These are phyloP conservation scores for Hibiscus tridactylites DNA, from an alignment of 345 rosid genomes.

Conservation along the genomic window DNA sequence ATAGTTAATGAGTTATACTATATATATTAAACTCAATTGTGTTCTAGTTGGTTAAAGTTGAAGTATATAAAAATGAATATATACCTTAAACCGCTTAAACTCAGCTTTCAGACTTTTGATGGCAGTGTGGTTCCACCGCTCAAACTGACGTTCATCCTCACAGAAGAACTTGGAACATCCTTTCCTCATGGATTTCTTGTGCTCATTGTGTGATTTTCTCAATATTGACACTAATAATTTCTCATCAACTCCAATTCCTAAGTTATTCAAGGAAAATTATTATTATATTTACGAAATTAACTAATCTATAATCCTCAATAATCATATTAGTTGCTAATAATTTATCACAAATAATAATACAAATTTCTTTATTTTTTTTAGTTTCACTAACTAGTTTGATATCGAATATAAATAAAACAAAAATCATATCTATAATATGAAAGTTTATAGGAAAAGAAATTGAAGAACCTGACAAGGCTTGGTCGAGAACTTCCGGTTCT, in stretches of 20 bases:
- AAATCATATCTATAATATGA: too few species aligned
- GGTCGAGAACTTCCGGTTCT: conserved; percentile 39
- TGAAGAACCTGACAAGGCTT: conserved; percentile 16
- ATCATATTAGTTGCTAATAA: background rate
- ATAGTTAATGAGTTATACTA: too few species aligned
- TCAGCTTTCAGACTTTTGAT: conserved; percentile 57
- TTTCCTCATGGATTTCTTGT: too few species aligned
- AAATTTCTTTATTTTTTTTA: background rate
- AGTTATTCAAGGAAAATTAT: background rate
- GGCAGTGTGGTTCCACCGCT: conserved; percentile 53
- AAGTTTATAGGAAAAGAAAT: too few species aligned
- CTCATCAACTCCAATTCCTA: conserved; percentile 88
- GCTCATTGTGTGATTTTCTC: conserved; percentile 50
- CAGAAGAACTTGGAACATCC: conserved; percentile 42
- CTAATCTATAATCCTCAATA: background rate
- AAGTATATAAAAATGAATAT: too few species aligned
- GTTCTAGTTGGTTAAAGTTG: too few species aligned
- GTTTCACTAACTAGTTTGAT: too few species aligned
- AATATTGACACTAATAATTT: conserved; percentile 38
- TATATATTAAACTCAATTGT: too few species aligned
- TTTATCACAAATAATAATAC: background rate
- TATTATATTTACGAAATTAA: background rate
- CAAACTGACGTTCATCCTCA: conserved; percentile 72
- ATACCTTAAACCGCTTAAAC: conserved; percentile 73
- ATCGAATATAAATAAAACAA: too few species aligned